Conservation (phyloP, 1,139 yeast genomes). For the Lodderomyces pseudojiufengensis region DNA sequence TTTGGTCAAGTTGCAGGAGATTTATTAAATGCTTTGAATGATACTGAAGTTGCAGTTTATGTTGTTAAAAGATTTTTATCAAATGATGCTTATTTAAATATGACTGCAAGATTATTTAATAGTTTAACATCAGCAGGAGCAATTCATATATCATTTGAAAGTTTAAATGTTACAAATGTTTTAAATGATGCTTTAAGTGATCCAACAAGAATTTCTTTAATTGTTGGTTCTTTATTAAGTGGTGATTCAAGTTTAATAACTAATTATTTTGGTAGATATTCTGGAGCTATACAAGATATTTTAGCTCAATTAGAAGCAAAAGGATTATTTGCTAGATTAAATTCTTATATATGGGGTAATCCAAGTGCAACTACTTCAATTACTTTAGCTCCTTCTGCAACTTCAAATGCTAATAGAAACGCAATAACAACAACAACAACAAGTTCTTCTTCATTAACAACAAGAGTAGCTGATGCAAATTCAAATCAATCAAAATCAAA, state of each 20-base stretch:
- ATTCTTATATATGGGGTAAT: constrained; percentile 32
- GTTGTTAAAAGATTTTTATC: constrained; percentile 35
- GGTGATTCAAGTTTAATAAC: constrained; percentile 14
- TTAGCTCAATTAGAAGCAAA: constrained; percentile 32
- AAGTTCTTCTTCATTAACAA: constrained; percentile 2
- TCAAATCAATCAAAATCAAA: constrained; percentile 8
- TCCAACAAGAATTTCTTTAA: constrained; percentile 21
- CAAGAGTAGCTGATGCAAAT: background rate
- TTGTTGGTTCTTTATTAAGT: constrained; percentile 24
- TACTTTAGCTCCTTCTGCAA: constrained; percentile 8
- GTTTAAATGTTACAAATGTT: constrained; percentile 27
- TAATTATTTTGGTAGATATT: constrained; percentile 25
- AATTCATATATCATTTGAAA: constrained; percentile 19
- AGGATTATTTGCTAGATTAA: constrained; percentile 41
- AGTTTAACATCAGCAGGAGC: constrained; percentile 28
- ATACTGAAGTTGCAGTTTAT: constrained; percentile 42
- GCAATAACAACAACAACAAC: constrained; percentile 1
- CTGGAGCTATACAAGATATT: constrained; percentile 29
- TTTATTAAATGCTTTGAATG: constrained; percentile 36
- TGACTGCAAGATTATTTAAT: constrained; percentile 29
- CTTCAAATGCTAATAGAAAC: constrained; percentile 4
- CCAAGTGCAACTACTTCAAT: constrained; percentile 17
- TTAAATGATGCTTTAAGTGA: constrained; percentile 24
- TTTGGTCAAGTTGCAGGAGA: constrained; percentile 26
- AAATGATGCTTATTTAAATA: constrained; percentile 33